Evolutionary conservation across 345 rosid species (phyloP).

Genomic region (Salix udensis): DNA sequence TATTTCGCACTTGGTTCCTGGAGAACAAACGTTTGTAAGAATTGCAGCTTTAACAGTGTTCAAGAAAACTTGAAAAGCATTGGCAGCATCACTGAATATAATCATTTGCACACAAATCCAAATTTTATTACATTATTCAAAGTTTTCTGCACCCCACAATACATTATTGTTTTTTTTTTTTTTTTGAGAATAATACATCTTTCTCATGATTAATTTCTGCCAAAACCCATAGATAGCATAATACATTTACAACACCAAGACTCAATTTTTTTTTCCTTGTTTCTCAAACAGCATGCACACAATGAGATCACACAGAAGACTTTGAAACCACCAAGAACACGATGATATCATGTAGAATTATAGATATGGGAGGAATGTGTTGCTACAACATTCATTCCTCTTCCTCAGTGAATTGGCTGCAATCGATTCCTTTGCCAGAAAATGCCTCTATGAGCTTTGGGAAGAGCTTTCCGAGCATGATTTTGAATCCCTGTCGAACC

Average conservation of each 20-base stretch:
- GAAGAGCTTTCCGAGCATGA: constrained; percentile 82
- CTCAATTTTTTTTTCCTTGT: background rate
- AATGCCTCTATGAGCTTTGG: constrained; percentile 74
- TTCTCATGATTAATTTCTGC: background rate
- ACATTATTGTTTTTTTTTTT: background rate
- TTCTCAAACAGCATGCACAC: background rate
- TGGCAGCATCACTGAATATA: background rate
- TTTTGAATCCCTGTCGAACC: constrained; percentile 90
- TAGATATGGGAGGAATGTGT: constrained; percentile 9
- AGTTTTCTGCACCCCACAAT: background rate
- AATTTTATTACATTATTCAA: background rate
- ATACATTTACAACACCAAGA: background rate
- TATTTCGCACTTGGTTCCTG: background rate
- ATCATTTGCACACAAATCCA: background rate
- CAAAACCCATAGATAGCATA: too few relatives aligned
- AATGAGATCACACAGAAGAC: background rate
- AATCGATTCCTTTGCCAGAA: constrained; percentile 60
- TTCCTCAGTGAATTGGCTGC: constrained; percentile 38
- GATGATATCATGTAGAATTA: constrained; percentile 18
- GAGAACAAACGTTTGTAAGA: background rate
- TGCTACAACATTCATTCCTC: constrained; percentile 21
- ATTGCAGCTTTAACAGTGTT: background rate
- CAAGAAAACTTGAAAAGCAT: background rate
- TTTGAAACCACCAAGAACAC: background rate
- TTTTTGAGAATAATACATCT: background rate